Conservation (phyloP, 2,329 filamentous ascomycete genomes). For the Plectosphaerella plurivora region DNA sequence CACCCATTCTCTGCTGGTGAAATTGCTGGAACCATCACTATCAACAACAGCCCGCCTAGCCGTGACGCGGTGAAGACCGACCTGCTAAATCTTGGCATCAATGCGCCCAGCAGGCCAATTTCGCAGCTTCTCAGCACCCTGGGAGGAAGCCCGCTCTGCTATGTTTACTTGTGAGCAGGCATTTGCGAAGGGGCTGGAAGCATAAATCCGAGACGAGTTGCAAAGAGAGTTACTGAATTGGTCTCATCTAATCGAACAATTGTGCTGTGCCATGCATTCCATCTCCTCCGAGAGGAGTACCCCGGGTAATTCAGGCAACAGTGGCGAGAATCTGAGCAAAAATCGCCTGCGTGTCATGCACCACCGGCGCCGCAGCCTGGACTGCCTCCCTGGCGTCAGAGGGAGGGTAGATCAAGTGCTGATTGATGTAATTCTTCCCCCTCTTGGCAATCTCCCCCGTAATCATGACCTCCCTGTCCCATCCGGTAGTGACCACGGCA, state of each 20-base stretch:
- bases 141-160: conserved; percentile 26
- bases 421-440: conserved; percentile 27
- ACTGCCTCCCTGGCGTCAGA: too few species aligned
- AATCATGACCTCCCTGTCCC: conserved; percentile 22
- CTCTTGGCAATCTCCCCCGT: conserved; percentile 22
- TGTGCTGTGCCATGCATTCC: too few species aligned
- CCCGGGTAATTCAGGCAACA: too few species aligned
- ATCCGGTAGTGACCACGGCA: conserved; percentile 22
- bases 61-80: conserved; percentile 16
- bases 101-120: conserved; percentile 19
- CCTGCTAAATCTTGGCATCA: conserved; percentile 18
- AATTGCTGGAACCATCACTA: conserved; percentile 14
- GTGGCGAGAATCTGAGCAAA: too few species aligned
- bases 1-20: conserved; percentile 9
- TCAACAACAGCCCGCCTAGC: conserved; percentile 14
- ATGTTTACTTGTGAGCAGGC: conserved; percentile 16
- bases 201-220: too few species aligned
- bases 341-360: too few species aligned
- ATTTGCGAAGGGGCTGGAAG: too few species aligned
- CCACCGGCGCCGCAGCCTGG: too few species aligned
- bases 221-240: too few species aligned
- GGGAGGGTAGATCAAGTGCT: conserved; percentile 27
- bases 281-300: too few species aligned
- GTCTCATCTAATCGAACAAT: too few species aligned
- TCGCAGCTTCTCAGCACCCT: conserved; percentile 25